Evolutionary conservation across 805 yeast genomes (phyloP), one percentile per base, ranked within the genome.

Genomic region (Wickerhamiella occidentalis): DNA sequence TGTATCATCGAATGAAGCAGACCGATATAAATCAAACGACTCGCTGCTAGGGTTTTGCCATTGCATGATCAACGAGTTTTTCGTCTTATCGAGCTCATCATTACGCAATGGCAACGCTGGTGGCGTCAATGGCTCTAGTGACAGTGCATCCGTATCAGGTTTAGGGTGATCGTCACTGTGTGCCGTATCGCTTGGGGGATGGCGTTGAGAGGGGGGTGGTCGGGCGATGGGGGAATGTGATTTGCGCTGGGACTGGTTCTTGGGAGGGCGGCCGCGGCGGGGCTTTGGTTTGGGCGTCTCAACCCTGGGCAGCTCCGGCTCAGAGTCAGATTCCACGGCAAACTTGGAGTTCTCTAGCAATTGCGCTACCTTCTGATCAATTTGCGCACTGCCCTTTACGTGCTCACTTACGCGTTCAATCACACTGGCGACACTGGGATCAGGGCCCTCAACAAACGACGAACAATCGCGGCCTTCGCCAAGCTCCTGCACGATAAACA

Each of bases 391-490:
- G 17, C 37, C 43, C 12, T 36, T 25, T 8, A 45, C 19, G 7
- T 45, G 42, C 6, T 28, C 28, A 19, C 36, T 3, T 2, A 45
- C 17, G 9, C 21, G n/a, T 11, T 45, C 49, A 30, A 47, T 47
- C 3, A 47, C 49, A 17, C 11, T 28, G 4, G 38, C 12, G 12
- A 47, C 28, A 9, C 38, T n/a, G 25, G 23, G n/a, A 19, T 40
- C 45, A 9, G 49, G 42, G 12, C 37, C 42, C 13, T 23, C 26
- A 11, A 48, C 44, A 19, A 13, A 48, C 25, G 25, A 18, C 7
- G 47, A 25, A 26, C 43, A 42, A n/a, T 43, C 44, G 12, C 42
- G 43, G 13, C 51, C 47, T 15, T 48, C 42, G 21, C 44, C 30
- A 12, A 48, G 21, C 36, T 48, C 51, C 3, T n/a, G 12, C 9